phyloP scores from a whole-genome alignment of 768 basidiomycete genomes.

The Panellus pusillus region DNA sequence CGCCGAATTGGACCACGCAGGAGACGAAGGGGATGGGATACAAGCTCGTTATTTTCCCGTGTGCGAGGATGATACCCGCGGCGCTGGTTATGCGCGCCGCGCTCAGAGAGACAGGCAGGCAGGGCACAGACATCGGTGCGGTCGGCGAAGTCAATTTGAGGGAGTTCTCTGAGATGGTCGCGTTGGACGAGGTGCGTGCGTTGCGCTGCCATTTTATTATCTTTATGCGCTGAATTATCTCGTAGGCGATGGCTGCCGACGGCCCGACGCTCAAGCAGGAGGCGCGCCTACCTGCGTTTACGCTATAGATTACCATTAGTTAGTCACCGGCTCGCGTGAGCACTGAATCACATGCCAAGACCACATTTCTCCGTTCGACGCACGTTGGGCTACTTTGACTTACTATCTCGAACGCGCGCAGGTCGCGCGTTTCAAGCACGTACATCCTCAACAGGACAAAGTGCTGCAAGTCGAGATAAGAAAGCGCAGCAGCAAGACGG shows the following conservation, averaged over 20 bases:
- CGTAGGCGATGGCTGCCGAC: slow-evolving; percentile 9
- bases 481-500: not conserved
- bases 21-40: slow-evolving; percentile 42
- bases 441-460: too few relatives aligned
- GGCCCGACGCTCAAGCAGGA: slow-evolving; percentile 12
- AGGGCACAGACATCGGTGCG: slow-evolving; percentile 38
- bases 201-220: not conserved
- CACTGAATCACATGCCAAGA: too few relatives aligned
- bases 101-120: slow-evolving; percentile 40
- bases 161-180: slow-evolving; percentile 43
- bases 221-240: not conserved
- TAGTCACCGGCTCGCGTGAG: too few relatives aligned
- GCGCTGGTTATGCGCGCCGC: slow-evolving; percentile 42
- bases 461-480: not conserved
- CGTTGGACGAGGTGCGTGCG: slow-evolving; percentile 18
- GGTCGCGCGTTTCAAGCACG: too few relatives aligned
- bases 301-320: not conserved
- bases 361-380: too few relatives aligned
- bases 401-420: too few relatives aligned
- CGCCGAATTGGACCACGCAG: slow-evolving; percentile 42
- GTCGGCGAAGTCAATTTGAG: slow-evolving; percentile 37
- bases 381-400: too few relatives aligned
- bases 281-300: slow-evolving; percentile 7
- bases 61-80: slow-evolving; percentile 43
- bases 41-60: slow-evolving; percentile 42